Percentiles rank a stretch among this genome's conserved stretches.
Conservation (phyloP, 192 early-diverging fungal genomes). For the Linnemannia hyalina region DNA sequence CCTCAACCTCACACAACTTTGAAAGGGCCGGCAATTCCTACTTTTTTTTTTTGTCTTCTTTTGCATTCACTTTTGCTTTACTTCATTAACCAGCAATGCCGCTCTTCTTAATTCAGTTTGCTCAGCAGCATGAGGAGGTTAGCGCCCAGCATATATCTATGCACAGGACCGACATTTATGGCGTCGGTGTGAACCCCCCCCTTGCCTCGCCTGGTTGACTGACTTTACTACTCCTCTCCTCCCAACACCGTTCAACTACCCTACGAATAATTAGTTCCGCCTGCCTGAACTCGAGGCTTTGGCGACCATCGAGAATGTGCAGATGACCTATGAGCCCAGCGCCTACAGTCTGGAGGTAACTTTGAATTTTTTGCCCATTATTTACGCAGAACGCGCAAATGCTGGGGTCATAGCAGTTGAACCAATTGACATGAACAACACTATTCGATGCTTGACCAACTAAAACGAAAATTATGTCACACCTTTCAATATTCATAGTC, state of each 20-base stretch:
- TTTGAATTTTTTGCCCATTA: not conserved
- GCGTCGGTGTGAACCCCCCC: not conserved
- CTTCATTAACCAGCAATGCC: constrained; percentile 49
- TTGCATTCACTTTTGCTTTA: not conserved
- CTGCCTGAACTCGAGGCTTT: constrained; percentile 89
- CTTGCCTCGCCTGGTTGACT: not conserved
- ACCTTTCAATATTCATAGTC: constrained; percentile 57
- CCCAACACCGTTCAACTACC: not conserved
- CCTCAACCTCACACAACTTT: not conserved
- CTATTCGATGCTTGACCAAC: not conserved
- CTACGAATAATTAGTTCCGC: constrained; percentile 76
- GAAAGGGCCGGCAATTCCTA: too few species aligned
- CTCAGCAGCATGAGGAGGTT: constrained; percentile 67
- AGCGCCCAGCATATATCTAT: not conserved
- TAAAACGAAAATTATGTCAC: not conserved
- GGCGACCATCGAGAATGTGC: constrained; percentile 80
- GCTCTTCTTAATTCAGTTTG: constrained; percentile 79
- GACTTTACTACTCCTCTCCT: not conserved
- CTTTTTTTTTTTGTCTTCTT: not conserved
- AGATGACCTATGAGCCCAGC: constrained; percentile 69
- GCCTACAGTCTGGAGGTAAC: constrained; percentile 75
- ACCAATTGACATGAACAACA: not conserved
- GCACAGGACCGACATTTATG: not conserved
- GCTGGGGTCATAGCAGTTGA: not conserved
- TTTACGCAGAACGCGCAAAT: not conserved